Conservation (phyloP, 1,284 basidiomycete genomes). For the Ganoderma lucidum region DNA sequence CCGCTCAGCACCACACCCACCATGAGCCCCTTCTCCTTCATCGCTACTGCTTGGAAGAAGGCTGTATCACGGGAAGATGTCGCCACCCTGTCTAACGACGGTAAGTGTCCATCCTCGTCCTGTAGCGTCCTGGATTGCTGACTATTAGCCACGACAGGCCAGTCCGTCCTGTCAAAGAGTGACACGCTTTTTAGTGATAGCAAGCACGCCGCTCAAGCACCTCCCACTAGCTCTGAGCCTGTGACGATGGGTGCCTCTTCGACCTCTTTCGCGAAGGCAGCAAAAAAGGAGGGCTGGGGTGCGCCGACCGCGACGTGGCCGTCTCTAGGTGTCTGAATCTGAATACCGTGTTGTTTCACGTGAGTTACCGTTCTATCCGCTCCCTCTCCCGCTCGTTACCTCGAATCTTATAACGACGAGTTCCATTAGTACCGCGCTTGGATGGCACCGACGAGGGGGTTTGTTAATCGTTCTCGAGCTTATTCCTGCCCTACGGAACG, state of each 20-base stretch:
- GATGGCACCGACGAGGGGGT: too few species aligned
- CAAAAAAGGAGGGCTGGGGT: constrained; percentile 28
- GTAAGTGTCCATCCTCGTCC: not conserved
- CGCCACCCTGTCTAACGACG: not conserved
- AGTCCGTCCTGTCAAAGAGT: not conserved
- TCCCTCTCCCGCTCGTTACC: not conserved
- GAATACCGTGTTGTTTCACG: not conserved
- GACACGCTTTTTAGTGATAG: not conserved
- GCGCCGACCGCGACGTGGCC: constrained; percentile 28
- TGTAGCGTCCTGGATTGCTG: too few species aligned
- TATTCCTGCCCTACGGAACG: too few species aligned
- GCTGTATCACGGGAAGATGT: not conserved
- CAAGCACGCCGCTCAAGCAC: not conserved
- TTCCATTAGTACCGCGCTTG: too few species aligned
- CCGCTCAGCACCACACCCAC: not conserved
- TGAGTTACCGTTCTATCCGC: not conserved
- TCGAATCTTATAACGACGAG: not conserved
- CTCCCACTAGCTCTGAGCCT: not conserved
- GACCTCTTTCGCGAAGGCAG: constrained; percentile 29
- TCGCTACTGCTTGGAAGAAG: not conserved
- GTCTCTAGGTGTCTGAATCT: constrained; percentile 17
- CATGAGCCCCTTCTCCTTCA: not conserved
- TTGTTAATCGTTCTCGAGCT: too few species aligned
- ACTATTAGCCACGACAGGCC: not conserved
- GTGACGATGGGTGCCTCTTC: constrained; percentile 19